phyloP scores from a whole-genome alignment of 2,329 filamentous ascomycete genomes.

The Colletotrichum nymphaeae region DNA sequence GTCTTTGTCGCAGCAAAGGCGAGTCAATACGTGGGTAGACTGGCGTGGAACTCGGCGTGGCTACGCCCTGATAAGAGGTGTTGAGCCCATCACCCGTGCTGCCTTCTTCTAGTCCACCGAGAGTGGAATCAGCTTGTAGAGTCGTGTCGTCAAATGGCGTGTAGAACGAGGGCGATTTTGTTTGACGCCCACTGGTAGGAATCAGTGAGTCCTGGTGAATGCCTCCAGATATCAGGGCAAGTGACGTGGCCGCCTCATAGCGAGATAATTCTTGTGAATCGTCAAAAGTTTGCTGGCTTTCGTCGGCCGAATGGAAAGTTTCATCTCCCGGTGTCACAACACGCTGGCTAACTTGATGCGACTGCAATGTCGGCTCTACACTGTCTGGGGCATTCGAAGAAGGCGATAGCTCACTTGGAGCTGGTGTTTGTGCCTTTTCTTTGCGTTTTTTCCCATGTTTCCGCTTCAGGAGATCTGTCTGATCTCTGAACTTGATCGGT shows the following conservation, averaged over 20 bases:
- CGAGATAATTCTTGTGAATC: background rate
- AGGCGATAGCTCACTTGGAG: background rate
- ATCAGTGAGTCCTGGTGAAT: background rate
- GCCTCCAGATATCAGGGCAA: conserved; percentile 14
- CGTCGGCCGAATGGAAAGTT: background rate
- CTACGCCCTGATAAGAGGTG: background rate
- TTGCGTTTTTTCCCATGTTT: background rate
- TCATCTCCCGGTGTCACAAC: background rate
- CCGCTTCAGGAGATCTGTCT: conserved; percentile 13
- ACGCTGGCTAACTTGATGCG: background rate
- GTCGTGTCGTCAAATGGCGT: background rate
- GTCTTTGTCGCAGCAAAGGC: background rate
- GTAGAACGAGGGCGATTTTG: background rate
- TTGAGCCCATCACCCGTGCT: background rate
- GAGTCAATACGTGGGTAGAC: background rate
- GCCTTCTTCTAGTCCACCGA: background rate
- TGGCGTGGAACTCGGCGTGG: background rate
- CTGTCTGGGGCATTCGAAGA: background rate
- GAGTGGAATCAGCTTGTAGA: background rate
- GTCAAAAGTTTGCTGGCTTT: background rate
- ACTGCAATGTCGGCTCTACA: background rate
- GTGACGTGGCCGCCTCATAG: conserved; percentile 12
- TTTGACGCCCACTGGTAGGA: background rate
- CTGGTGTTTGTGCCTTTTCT: background rate
- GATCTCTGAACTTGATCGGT: conserved; percentile 22